These are phyloP conservation scores for Fusarium annulatum DNA, from an alignment of 2,329 filamentous ascomycete species.

Conservation along the genomic window DNA sequence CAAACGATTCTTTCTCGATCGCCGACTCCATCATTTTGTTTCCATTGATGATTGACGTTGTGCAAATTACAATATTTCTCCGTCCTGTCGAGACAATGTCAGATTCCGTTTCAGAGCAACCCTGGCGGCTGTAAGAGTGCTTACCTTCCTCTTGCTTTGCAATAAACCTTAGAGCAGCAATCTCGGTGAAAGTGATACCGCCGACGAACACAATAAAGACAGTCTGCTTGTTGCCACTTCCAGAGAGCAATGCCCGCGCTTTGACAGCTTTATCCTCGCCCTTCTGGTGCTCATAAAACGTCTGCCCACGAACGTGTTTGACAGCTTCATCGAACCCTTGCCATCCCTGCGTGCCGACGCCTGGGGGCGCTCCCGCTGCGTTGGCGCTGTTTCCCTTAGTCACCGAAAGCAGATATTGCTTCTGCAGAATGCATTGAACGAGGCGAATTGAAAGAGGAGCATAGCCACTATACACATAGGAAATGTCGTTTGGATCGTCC, in stretches of 20 bases:
- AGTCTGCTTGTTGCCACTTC: slow-evolving; percentile 82
- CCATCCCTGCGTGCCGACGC: slow-evolving; percentile 81
- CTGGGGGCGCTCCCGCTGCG: slow-evolving; percentile 47
- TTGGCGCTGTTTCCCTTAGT: slow-evolving; percentile 68
- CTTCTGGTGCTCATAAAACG: slow-evolving; percentile 91
- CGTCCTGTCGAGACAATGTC: slow-evolving; percentile 61
- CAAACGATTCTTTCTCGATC: slow-evolving; percentile 76
- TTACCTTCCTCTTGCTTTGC: slow-evolving; percentile 81
- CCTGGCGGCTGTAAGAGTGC: slow-evolving; percentile 33
- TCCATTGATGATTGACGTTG: slow-evolving; percentile 90
- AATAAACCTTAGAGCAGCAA: slow-evolving; percentile 92
- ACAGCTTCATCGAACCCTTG: slow-evolving; percentile 92
- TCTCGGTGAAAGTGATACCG: slow-evolving; percentile 96
- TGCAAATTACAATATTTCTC: slow-evolving; percentile 89
- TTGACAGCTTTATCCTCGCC: slow-evolving; percentile 93
- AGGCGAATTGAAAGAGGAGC: slow-evolving; percentile 91
- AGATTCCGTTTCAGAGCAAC: slow-evolving; percentile 7
- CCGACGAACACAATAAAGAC: slow-evolving; percentile 97
- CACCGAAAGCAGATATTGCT: slow-evolving; percentile 80
- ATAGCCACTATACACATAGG: slow-evolving; percentile 98
- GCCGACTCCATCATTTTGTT: slow-evolving; percentile 89
- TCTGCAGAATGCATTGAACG: slow-evolving; percentile 92
- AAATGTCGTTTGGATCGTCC: slow-evolving; percentile 90
- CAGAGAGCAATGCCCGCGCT: slow-evolving; percentile 83
- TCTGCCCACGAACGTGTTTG: slow-evolving; percentile 86